Conservation (phyloP, 129 eudicot species). For the Centrapalus pauciflorus region DNA sequence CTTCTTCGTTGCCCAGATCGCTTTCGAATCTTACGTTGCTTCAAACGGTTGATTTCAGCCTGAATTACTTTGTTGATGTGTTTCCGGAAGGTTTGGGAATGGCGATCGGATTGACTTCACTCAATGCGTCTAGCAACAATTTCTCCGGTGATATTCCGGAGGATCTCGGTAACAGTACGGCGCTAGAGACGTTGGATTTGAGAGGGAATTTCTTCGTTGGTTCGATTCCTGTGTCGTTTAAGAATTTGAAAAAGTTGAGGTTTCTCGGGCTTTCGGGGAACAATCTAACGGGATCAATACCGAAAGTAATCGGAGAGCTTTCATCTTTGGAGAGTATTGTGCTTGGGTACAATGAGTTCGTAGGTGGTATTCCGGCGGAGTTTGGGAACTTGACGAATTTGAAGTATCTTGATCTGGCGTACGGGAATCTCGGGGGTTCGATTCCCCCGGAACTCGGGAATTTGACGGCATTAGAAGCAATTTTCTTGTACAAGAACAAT, state of each 20-base stretch:
- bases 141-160: conserved; percentile 71
- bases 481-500: conserved; percentile 65
- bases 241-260: conserved; percentile 47
- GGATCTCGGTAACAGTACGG: conserved; percentile 61
- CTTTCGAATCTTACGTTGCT: conserved; percentile 51
- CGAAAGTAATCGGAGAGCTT: conserved; percentile 55
- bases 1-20: conserved; percentile 57
- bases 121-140: conserved; percentile 80
- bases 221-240: conserved; percentile 56
- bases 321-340: conserved; percentile 65
- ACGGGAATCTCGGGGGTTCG: conserved; percentile 61
- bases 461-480: conserved; percentile 37
- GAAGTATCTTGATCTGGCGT: conserved; percentile 74
- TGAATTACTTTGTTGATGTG: conserved; percentile 49
- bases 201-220: conserved; percentile 83
- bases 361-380: conserved; percentile 60
- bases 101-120: conserved; percentile 26
- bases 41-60: conserved; percentile 58
- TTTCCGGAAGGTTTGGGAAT: conserved; percentile 75
- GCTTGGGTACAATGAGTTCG: conserved; percentile 72
- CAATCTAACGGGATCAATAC: conserved; percentile 58
- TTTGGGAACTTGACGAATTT: conserved; percentile 80
- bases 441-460: conserved; percentile 66
- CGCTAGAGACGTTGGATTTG: conserved; percentile 62
- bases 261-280: conserved; percentile 88